Evolutionary conservation across 2,329 filamentous ascomycete genomes (phyloP).

Genomic region (Neofusicoccum cordaticola): DNA sequence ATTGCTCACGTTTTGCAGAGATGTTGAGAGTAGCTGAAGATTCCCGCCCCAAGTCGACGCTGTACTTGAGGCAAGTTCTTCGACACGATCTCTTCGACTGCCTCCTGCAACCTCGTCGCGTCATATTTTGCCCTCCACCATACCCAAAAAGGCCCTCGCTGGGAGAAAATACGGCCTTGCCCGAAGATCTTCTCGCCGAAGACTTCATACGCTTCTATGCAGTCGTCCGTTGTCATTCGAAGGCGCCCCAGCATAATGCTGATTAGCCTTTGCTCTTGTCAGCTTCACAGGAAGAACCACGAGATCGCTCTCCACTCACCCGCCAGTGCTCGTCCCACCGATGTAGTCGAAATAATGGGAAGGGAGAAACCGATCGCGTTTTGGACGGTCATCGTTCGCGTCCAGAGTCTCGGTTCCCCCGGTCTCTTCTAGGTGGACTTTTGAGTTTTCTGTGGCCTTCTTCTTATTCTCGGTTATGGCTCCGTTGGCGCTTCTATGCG

Average conservation of each 20-base stretch:
- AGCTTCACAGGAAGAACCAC: not conserved
- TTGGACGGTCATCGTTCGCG: not conserved
- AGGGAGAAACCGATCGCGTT: conserved; percentile 3
- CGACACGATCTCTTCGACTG: not conserved
- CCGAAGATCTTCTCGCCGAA: conserved; percentile 16
- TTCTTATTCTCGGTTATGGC: no score
- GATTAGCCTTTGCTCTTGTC: conserved; percentile 29
- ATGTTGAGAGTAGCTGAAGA: not conserved
- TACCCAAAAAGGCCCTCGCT: not conserved
- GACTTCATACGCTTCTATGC: conserved; percentile 29
- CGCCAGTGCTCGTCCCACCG: conserved; percentile 22
- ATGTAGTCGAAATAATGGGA: conserved; percentile 24
- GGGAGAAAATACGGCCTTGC: not conserved
- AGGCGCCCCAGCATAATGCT: conserved; percentile 40
- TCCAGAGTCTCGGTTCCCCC: no score
- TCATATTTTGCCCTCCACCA: not conserved
- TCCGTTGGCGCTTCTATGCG: no score
- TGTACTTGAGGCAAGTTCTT: not conserved
- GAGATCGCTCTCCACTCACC: not conserved
- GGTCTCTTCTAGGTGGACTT: no score
- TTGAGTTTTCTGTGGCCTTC: no score
- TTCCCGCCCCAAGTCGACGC: not conserved
- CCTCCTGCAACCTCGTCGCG: not conserved
- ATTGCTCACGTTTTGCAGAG: conserved; percentile 11
- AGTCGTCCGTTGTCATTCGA: conserved; percentile 34